Conservation (phyloP, 2,329 filamentous ascomycete genomes). For the Penicillium sp. region DNA sequence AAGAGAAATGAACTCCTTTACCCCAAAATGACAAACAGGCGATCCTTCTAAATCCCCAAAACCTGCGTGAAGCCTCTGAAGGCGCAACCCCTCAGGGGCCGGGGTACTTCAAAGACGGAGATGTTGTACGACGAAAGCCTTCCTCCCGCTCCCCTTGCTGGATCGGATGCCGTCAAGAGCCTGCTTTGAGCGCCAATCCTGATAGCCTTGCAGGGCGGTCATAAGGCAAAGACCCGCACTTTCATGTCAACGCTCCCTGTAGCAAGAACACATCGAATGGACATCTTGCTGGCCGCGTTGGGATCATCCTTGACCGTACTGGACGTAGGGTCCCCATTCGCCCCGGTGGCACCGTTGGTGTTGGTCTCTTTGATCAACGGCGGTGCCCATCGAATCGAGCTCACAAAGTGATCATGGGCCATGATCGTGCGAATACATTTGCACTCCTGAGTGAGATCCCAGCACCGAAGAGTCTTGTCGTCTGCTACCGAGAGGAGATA, state of each 20-base stretch:
- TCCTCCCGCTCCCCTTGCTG: background rate
- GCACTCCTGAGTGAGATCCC: constrained; percentile 86
- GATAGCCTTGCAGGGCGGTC: constrained; percentile 4
- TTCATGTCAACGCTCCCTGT: constrained; percentile 71
- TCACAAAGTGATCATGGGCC: constrained; percentile 78
- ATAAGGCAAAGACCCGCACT: constrained; percentile 44
- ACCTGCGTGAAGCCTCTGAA: constrained; percentile 3
- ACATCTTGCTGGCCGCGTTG: constrained; percentile 48
- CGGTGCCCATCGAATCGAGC: constrained; percentile 77
- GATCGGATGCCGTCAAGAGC: constrained; percentile 1
- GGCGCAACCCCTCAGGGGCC: constrained; percentile 1
- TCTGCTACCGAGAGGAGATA: constrained; percentile 81
- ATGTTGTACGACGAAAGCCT: background rate
- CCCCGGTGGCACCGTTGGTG: constrained; percentile 10
- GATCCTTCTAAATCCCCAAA: constrained; percentile 10
- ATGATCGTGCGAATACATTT: constrained; percentile 78
- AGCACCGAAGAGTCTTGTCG: constrained; percentile 88
- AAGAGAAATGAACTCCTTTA: constrained; percentile 23
- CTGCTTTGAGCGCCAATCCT: constrained; percentile 1
- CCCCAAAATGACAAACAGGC: constrained; percentile 16
- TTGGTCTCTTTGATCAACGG: constrained; percentile 18
- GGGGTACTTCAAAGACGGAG: constrained; percentile 6
- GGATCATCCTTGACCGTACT: constrained; percentile 26
- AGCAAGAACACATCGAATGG: constrained; percentile 68
- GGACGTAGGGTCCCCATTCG: constrained; percentile 15